phyloP scores from a whole-genome alignment of 768 basidiomycete genomes.

The Porphyrellus cyaneotinctus region DNA sequence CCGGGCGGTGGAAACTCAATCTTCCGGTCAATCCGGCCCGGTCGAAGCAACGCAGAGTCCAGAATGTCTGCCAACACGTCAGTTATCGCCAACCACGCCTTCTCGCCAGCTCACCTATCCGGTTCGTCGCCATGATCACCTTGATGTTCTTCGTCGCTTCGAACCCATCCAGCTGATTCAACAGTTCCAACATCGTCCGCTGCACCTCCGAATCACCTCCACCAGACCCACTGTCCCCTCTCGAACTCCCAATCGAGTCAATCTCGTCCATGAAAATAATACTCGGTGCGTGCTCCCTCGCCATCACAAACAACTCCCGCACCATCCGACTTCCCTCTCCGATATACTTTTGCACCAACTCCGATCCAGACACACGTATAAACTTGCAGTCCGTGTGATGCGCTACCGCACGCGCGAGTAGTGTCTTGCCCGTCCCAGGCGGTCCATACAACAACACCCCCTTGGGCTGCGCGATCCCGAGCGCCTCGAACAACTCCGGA shows the following conservation, averaged over 20 bases:
- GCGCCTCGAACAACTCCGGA: conserved; percentile 92
- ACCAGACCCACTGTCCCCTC: conserved; percentile 76
- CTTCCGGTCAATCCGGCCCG: conserved; percentile 94
- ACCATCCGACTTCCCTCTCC: conserved; percentile 97
- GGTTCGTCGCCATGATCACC: conserved; percentile 96
- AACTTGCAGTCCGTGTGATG: conserved; percentile 98
- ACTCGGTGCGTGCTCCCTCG: conserved; percentile 92
- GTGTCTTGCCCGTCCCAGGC: conserved; percentile 94
- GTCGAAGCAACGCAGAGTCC: conserved; percentile 87
- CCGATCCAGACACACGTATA: conserved; percentile 91
- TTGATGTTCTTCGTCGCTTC: conserved; percentile 82
- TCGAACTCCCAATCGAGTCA: conserved; percentile 91
- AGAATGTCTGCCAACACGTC: conserved; percentile 65
- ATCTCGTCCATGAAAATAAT: conserved; percentile 99
- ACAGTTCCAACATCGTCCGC: conserved; percentile 83
- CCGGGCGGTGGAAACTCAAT: conserved; percentile 99
- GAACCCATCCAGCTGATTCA: conserved; percentile 88
- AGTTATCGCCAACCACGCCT: not conserved
- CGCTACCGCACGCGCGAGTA: conserved; percentile 91
- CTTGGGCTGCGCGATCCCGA: conserved; percentile 96
- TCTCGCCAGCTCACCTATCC: conserved; percentile 57
- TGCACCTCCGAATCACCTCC: conserved; percentile 88
- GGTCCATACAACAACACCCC: conserved; percentile 95
- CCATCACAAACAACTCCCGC: conserved; percentile 97
- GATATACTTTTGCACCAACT: conserved; percentile 97